Evolutionary conservation across 75 land plant genomes (phyloP), one percentile per base, ranked within the genome.

Genomic region (Azolla pinnata): DNA sequence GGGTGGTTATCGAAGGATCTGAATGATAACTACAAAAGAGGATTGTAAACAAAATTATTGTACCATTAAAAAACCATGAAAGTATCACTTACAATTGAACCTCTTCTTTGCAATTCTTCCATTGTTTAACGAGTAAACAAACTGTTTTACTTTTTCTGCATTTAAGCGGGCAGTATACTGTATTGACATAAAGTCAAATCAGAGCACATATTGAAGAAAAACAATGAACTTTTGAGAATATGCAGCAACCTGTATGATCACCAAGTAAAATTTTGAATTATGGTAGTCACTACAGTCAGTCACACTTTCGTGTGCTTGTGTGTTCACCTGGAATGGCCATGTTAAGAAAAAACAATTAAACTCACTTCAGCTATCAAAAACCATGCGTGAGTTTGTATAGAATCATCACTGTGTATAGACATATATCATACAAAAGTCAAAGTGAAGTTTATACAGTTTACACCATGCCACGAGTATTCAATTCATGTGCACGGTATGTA

Each of bases 41-140:
- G n/a, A n/a, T n/a, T n/a, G n/a, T n/a, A n/a, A n/a, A n/a, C n/a
- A n/a, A n/a, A n/a, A n/a, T n/a, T n/a, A n/a, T n/a, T n/a, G n/a
- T n/a, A n/a, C n/a, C n/a, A n/a, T n/a, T n/a, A 38, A 38, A 38
- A 14, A 14, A 38, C 42, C 7, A 38, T 8, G 14, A 14, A 8
- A 38, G 14, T 38, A 14, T 18, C 2, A 85, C 97, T 82, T 73
- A 92, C 98, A 57, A 33, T 92, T 92, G 56, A 92, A 78, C 73
- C 73, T 88, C 70, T 92, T 92, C 72, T 92, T 92, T 42, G 98
- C 70, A 58, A 88, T 79, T 63, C 83, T 83, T 58, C 87, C 86
- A 40, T 88, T 62, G 59, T 88, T 92, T 33, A 92, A 72, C 4
- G 82, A 34, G 52, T 92, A 79, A 2, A 89, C 69, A 45, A 85